These are phyloP conservation scores for Isatis tinctoria DNA, from an alignment of 345 rosid genomes.

Conservation along the genomic window DNA sequence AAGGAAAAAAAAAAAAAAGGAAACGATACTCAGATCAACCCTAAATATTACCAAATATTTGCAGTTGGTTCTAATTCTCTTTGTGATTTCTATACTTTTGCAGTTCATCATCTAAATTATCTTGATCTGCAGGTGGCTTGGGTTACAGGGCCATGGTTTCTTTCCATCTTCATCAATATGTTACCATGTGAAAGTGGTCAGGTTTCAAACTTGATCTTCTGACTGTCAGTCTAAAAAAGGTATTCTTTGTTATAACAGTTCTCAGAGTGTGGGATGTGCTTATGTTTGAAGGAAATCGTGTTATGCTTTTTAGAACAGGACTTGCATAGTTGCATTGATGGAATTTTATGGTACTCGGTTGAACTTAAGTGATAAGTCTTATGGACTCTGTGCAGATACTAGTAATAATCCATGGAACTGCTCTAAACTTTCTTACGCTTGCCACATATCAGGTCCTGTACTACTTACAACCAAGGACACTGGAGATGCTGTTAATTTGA, in stretches of 20 bases:
- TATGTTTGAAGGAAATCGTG: conserved; percentile 93
- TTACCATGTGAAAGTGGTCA: conserved; percentile 99
- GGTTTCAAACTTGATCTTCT: conserved; percentile 41
- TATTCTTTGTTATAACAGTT: conserved; percentile 40
- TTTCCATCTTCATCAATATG: conserved; percentile 97
- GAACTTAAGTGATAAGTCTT: conserved; percentile 17
- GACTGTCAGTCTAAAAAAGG: neutral
- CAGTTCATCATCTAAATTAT: conserved; percentile 96
- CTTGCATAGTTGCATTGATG: conserved; percentile 96
- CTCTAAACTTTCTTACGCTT: no score
- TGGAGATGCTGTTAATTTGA: conserved; percentile 96
- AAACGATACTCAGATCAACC: no score
- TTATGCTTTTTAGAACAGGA: conserved; percentile 92
- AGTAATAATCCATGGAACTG: conserved; percentile 4
- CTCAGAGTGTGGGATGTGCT: conserved; percentile 99
- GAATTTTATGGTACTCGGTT: conserved; percentile 86
- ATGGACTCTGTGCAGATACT: neutral
- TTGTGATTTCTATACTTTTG: conserved; percentile 30
- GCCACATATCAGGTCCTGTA: conserved; percentile 78
- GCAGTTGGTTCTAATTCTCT: conserved; percentile 4
- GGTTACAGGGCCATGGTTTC: conserved; percentile 98
- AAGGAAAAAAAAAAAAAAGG: no score
- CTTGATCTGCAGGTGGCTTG: conserved; percentile 97
- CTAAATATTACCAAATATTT: neutral
- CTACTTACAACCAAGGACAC: conserved; percentile 93